Evolutionary conservation across 2,329 filamentous ascomycete genomes (phyloP), one percentile per base, ranked within the genome.

Genomic region (Huntiella omanensis): DNA sequence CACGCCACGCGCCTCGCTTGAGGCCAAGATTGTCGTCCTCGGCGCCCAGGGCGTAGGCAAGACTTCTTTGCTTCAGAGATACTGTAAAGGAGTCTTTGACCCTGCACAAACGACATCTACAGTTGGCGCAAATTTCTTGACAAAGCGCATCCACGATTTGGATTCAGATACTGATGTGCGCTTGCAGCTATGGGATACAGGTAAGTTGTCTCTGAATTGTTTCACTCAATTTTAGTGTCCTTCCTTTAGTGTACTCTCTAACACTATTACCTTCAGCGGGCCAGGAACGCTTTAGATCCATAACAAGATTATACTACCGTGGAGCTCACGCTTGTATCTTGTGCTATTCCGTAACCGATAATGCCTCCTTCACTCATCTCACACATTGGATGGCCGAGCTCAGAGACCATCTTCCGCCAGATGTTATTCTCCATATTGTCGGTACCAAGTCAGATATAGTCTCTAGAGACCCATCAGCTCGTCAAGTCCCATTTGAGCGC

Each of bases 141-240:
- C 82, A 38, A 86, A 86, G 63, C 75, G 79, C 56, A 78, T 86
- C 50, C 69, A 83, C 53, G 87, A 95, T 62, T 76, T 75, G 51
- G 83, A 94, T 59, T 83, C 80, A 16, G 83, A 88, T 55, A 91
- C 85, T 1, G 70, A 83, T 17, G 85, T 95, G 33, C 77, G 87
- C n/a, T 69, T 95, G 34, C 87, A 95, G 58, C 92, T 95, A 54
- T 95, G 87, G 87, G 87, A 95, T 59, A 95, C 87, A 33, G 85
- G 72, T 75, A 59, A 50, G 56, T 54, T 17, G 45, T 33, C 51
- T 52, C 33, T 39, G 40, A 35, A 33, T 47, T 36, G 49, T 47
- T 39, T 33, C 47, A 32, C 40, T 36, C 34, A n/a, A 38, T 44
- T 43, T 19, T 35, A 39, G 33, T 48, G 13, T 33, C 43, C 32